Evolutionary conservation across 225 moss, liverwort and hornwort species (phyloP).

Genomic region (Polytrichum formosum): DNA sequence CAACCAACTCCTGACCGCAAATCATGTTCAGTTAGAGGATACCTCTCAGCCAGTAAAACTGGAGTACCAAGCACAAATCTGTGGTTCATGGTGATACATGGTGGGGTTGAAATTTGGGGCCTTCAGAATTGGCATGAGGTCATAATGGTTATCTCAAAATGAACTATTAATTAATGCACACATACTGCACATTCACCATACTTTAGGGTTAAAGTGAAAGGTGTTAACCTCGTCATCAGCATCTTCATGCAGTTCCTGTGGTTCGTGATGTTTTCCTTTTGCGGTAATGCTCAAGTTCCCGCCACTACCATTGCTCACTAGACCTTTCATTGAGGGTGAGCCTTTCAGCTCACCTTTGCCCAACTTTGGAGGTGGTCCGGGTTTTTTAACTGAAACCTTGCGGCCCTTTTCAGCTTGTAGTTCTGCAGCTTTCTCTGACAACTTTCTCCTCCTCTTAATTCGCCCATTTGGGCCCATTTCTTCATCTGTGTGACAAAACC

Average conservation of each 20-base stretch:
- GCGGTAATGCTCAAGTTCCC: slow-evolving; percentile 36
- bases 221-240: slow-evolving; percentile 41
- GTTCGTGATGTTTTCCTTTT: slow-evolving; percentile 38
- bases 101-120: background rate
- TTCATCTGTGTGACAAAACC: slow-evolving; percentile 43
- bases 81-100: background rate
- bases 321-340: slow-evolving; percentile 25
- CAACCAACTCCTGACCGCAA: too few species aligned
- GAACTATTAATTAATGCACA: background rate
- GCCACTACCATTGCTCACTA: slow-evolving; percentile 37
- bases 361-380: slow-evolving; percentile 36
- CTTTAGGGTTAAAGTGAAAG: background rate
- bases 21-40: too few species aligned
- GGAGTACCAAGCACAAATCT: background rate
- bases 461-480: slow-evolving; percentile 79
- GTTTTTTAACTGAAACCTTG: slow-evolving; percentile 48
- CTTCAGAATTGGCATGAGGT: too few species aligned
- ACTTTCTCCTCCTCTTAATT: slow-evolving; percentile 83
- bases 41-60: background rate
- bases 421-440: slow-evolving; percentile 96
- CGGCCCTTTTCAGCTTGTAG: slow-evolving; percentile 96
- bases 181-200: background rate
- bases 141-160: background rate
- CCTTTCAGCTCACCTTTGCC: slow-evolving; percentile 45
- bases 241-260: slow-evolving; percentile 44